phyloP scores from a whole-genome alignment of 148 eudicot species.

The Rheum nobile region DNA sequence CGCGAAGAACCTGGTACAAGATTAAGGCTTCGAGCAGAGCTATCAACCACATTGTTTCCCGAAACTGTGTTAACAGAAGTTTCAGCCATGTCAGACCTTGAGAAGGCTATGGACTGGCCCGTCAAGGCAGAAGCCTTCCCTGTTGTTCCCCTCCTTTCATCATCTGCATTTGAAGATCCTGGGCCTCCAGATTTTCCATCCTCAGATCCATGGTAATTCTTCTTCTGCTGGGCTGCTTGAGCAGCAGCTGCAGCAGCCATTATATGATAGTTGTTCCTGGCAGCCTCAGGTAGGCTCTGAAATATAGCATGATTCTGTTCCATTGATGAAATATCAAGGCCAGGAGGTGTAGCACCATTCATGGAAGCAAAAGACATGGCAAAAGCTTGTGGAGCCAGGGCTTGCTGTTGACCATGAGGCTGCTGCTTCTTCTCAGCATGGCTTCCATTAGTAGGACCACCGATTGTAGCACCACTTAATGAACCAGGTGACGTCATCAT shows the following conservation, averaged over 20 bases:
- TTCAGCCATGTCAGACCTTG: slow-evolving; percentile 53
- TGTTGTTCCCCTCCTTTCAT: slow-evolving; percentile 43
- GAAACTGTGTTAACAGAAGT: slow-evolving; percentile 25
- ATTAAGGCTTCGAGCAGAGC: slow-evolving; percentile 55
- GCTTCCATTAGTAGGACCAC: slow-evolving; percentile 20
- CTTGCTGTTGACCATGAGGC: slow-evolving; percentile 41
- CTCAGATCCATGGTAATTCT: slow-evolving; percentile 40
- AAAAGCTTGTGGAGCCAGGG: slow-evolving; percentile 43
- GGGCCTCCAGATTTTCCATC: slow-evolving; percentile 45
- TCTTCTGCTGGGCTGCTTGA: slow-evolving; percentile 51
- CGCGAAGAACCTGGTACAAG: slow-evolving; percentile 29
- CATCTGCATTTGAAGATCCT: slow-evolving; percentile 48
- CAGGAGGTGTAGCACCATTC: slow-evolving; percentile 40
- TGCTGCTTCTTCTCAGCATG: slow-evolving; percentile 66
- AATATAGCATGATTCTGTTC: slow-evolving; percentile 51
- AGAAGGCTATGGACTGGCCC: slow-evolving; percentile 84
- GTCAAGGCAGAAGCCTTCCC: slow-evolving; percentile 23
- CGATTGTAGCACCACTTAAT: slow-evolving; percentile 3
- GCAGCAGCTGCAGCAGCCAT: slow-evolving; percentile 51
- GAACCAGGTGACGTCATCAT: slow-evolving; percentile 41
- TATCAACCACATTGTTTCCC: slow-evolving; percentile 45
- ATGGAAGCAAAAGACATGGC: slow-evolving; percentile 76
- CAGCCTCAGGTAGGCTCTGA: slow-evolving; percentile 58
- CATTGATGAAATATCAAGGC: slow-evolving; percentile 58
- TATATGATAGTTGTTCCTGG: slow-evolving; percentile 44